Base-by-base conservation (phyloP, 352 stramenopile species). In the Peronosclerospora sorghi region DNA sequence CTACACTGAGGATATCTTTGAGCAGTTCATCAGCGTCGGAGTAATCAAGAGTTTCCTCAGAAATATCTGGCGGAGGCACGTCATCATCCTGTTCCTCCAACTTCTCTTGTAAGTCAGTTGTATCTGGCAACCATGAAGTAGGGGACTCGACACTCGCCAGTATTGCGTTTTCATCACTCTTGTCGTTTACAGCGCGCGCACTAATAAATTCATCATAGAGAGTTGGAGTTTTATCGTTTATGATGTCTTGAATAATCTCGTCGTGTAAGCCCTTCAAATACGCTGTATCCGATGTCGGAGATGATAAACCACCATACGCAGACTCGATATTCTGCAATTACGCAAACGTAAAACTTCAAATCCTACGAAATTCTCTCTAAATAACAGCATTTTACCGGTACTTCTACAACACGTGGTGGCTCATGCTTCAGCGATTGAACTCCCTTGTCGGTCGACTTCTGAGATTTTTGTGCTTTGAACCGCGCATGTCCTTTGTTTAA, bases 241-340 rank as follows among this genome's bases (percentile, higher is more conserved):
- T n/a, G 9, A 85, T 39, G 21, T 86, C 75, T 17, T 43, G 48
- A 28, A 68, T 32, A 21, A 86, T 72, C 21, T 83, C 73, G 26
- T 79, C 45, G 20, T 56, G 60, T 9, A 91, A 49, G n/a, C 45
- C 46, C 12, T 63, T 53, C n/a, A 83, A 30, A 36, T 72, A 74
- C 0, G 40, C 50, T 1, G 52, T 56, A 14, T 81, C 58, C 2
- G 54, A 35, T 17, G 49, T 48, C 0, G 54, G 46, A 1, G 59
- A 69, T 5, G 68, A 35, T 7, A 91, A 18, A 14, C 79, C 79
- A 21, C 79, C 79, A 37, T 86, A 87, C 13, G 79, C 73, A 26
- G 59, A 47, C 23, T 91, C 78, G 34, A 88, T 75, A 14, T 91
- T 71, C 75, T 86, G 23, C 12, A 45, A 9, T 13, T 15, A 18